Base-by-base conservation (phyloP, 2,329 filamentous ascomycete species). In the Pestalotiopsis sp. region DNA sequence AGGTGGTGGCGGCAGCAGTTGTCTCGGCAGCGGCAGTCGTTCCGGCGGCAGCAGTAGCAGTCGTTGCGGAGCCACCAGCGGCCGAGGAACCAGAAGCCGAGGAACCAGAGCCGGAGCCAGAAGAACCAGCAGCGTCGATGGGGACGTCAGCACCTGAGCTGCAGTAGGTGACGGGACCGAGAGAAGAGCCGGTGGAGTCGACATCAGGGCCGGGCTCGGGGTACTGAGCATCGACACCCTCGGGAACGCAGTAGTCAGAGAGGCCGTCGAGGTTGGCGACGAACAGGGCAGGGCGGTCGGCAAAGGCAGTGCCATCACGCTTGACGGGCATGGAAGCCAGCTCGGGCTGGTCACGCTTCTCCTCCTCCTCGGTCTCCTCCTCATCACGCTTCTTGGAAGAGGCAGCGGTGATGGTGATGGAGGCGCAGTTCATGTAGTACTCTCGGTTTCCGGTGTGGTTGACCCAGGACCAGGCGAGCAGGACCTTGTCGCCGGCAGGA, bases 371-470 rank as follows among this genome's bases (percentile, higher is more conserved):
- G 68, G 72, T 73, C 72, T 76, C 75, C 12, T 72, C 57, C 68
- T 71, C 63, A 27, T 73, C 72, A 68, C 72, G 74, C 72, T 76
- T 75, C 12, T 72, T 74, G 67, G 76, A 75, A 63, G 79, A 78
- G 36, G 78, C 80, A 76, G 94, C 90, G 70, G 87, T 89, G 76
- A 94, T 90, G 70, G 87, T 89, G 73, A 95, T 87, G 65, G 87
- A 84, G 7, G 93, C 92, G 76, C 93, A 96, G 81, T 94, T 93
- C 91, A 94, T 94, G 86, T 96, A 96, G 88, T 92, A 93, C 79
- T 95, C 93, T 62, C 93, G 87, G 81, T 94, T 94, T 31, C 93
- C 92, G 56, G 92, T 80, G 72, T 89, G 83, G 83, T 94, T 94
- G 82, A 92, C 91, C 91, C 91, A 93, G 31, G 89, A 90, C 93